A percentile compares a stretch with the other conserved stretches of the same genome.
Evolutionary conservation across 2,329 filamentous ascomycete genomes (phyloP).

Genomic region (Epichloe coenophiala): DNA sequence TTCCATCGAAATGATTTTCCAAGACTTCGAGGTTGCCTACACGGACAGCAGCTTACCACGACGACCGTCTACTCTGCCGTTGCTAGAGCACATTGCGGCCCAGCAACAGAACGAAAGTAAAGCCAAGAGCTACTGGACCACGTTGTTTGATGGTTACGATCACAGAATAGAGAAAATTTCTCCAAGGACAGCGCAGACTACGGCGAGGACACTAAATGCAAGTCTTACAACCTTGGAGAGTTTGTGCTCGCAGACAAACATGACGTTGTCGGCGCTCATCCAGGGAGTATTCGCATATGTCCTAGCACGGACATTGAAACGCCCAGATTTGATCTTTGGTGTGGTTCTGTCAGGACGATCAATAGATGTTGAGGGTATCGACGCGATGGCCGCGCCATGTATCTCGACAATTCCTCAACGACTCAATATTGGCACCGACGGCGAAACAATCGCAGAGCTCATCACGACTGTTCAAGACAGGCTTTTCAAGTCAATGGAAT

Average conservation of each 20-base stretch:
- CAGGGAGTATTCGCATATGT: constrained; percentile 21
- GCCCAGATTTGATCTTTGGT: constrained; percentile 3
- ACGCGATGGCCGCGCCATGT: constrained; percentile 20
- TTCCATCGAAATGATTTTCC: constrained; percentile 19
- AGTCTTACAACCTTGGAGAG: not conserved
- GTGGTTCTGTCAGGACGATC: constrained; percentile 5
- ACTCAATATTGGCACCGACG: constrained; percentile 11
- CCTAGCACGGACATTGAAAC: constrained; percentile 14
- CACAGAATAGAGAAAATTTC: not conserved
- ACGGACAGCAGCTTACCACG: constrained; percentile 9
- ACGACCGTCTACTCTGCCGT: not conserved
- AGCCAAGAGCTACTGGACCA: not conserved
- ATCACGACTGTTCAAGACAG: not conserved
- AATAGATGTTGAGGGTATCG: constrained; percentile 13
- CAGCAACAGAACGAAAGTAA: not conserved
- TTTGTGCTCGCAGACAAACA: not conserved
- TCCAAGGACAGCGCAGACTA: not conserved
- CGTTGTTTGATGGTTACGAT: not conserved
- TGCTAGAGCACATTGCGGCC: not conserved
- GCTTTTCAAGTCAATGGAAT: not conserved
- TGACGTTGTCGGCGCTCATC: constrained; percentile 18
- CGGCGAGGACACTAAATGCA: not conserved
- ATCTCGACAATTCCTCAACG: constrained; percentile 23
- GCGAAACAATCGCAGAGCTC: not conserved
- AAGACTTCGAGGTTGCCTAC: constrained; percentile 18